Base-by-base conservation (phyloP, 1,139 yeast species). In the Entelexis sorbosivorans region DNA sequence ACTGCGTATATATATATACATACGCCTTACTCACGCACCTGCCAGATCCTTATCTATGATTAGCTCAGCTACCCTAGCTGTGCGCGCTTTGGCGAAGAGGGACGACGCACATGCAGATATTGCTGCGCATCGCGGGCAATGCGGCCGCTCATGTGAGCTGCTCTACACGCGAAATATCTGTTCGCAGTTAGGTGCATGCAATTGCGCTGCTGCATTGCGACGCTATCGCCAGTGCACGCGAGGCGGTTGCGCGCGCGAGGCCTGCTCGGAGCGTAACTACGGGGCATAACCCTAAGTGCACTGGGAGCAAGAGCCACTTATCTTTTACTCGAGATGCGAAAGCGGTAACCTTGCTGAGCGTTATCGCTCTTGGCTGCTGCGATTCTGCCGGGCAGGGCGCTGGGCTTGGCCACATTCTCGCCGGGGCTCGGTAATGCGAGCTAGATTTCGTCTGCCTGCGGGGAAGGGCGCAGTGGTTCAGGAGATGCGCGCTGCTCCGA, bases 11-110 rank as follows among this genome's bases (percentile, higher is more conserved):
- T 13, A 40, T 33, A 22, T 22, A 6, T 6, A 4, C 24, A 31
- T n/a, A n/a, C n/a, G n/a, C n/a, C n/a, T 13, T 39, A 16, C 26
- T 26, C 11, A 26, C 14, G n/a, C 22, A 38, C n/a, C 20, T 24
- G 20, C 32, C 14, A 2, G 28, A 42, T 32, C 20, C 36, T 42
- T 42, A 42, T 42, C 45, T 42, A 4, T 42, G 45, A 31, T 42
- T 42, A 42, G 13, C 13, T 42, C 32, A 42, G 11, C 24, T 40
- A 19, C 24, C 13, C 44, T 28, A n/a, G 11, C 4, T 5, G 10
- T 5, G 10, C 40, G 40, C 40, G 40, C 28, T 19, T 36, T 22
- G 40, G 28, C 40, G 28, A 36, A 36, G 22, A 20, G n/a, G 28
- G 40, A 36, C 19, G n/a, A 20, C 14, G 28, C 26, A 36, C 9